Evolutionary conservation across 176 grass and related monocot genomes (phyloP), one percentile per base, ranked within the genome.

Genomic region (Oryza brachyantha): DNA sequence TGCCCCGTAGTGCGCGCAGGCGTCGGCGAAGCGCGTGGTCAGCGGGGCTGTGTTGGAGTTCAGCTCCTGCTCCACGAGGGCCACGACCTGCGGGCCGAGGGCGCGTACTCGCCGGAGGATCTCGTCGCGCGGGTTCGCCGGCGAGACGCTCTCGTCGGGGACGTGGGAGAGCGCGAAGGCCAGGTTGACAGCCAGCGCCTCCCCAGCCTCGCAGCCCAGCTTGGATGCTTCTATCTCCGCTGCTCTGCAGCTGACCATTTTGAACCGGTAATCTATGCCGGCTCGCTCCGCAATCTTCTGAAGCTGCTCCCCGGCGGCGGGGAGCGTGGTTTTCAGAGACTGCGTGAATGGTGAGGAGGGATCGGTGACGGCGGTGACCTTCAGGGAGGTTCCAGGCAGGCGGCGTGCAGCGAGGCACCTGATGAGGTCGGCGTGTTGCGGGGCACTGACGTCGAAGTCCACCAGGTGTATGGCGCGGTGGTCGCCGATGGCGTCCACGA

Each of bases 111-210:
- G 91, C 36, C 94, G 91, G 60, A 97, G 91, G 4, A 92, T 89
- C 80, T 97, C 89, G 72, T 97, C 94, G 16, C 94, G 89, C 9
- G 91, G 94, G 55, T 97, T 97, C 74, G 86, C 81, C 64, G 94
- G 94, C n/a, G 89, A 90, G 21, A 97, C 94, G 72, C 91, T 97
- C 79, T 97, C 94, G 68, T 97, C 94, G 1, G 89, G 89, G 3
- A 97, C 86, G 72, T 81, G 89, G 1, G 94, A 93, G 46, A 97
- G 79, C 13, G 78, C 86, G 65, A 94, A 97, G 71, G 94, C 81
- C 16, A 97, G 84, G 86, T 97, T 97, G 40, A 97, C 94, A 0
- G 82, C 91, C 73, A 97, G 62, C 28, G 84, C 90, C 75, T 97
- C 94, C 10, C 84, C 94, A 1, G 79, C 71, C 58, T 90, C 86